Evolutionary conservation across 2,329 filamentous ascomycete species (phyloP).

Genomic region (Fusarium nodosum): DNA sequence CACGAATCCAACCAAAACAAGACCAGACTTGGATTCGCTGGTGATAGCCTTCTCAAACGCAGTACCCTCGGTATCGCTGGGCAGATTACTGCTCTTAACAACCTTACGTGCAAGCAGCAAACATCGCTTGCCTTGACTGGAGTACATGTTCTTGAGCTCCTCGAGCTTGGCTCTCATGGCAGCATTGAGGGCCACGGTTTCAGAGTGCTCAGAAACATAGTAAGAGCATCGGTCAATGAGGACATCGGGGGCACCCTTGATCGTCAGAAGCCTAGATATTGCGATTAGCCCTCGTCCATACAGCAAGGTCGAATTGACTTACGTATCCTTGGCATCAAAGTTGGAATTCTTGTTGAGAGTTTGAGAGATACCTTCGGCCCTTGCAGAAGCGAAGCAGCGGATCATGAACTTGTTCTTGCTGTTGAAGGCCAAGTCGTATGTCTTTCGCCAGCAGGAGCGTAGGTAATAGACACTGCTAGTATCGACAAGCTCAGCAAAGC

Average conservation of each 20-base stretch:
- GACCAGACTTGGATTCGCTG: conserved; percentile 52
- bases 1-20: conserved; percentile 80
- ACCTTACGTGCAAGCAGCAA: conserved; percentile 10
- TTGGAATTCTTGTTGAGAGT: conserved; percentile 1
- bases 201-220: conserved; percentile 13
- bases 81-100: accelerated
- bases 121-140: conserved; percentile 21
- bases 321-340: conserved; percentile 25
- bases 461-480: conserved; percentile 69
- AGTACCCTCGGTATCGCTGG: conserved; percentile 66
- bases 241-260: conserved; percentile 84
- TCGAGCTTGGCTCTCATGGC: conserved; percentile 2
- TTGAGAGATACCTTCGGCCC: conserved; percentile 63
- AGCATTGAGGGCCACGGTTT: not conserved
- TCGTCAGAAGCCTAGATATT: conserved; percentile 59
- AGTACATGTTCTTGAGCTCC: conserved; percentile 8
- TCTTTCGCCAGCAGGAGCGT: conserved; percentile 72
- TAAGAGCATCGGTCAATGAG: conserved; percentile 66
- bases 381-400: conserved; percentile 5
- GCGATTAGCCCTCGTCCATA: too few relatives aligned
- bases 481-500: conserved; percentile 71
- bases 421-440: conserved; percentile 80
- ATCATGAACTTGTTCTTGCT: conserved; percentile 90
- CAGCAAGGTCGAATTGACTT: not conserved
- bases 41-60: conserved; percentile 69